phyloP scores from a whole-genome alignment of 2,329 filamentous ascomycete species.

The Cladosporium sp. region DNA sequence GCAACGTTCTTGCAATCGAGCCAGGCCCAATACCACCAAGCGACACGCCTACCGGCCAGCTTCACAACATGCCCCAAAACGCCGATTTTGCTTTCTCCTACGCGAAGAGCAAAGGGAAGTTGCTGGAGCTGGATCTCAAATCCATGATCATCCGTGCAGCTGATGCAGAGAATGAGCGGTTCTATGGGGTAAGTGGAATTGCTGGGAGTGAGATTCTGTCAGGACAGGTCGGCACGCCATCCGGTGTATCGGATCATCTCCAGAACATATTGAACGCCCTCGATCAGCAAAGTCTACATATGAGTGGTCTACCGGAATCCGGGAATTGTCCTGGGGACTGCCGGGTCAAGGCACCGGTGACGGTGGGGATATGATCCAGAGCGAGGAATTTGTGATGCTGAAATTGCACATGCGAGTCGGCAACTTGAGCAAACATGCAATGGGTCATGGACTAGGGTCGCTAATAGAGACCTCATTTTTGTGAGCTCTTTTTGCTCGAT shows the following conservation, averaged over 20 bases:
- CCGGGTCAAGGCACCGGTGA: neutral
- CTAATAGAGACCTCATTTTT: too few relatives aligned
- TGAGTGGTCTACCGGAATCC: neutral
- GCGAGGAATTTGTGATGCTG: too few relatives aligned
- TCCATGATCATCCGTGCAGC: neutral
- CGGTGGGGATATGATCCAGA: too few relatives aligned
- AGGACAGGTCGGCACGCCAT: neutral
- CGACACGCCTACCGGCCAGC: neutral
- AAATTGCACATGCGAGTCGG: too few relatives aligned
- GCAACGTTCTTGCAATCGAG: neutral
- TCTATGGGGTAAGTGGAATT: neutral
- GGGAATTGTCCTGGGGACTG: neutral
- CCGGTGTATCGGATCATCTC: neutral
- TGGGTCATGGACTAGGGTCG: too few relatives aligned
- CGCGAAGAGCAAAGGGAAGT: neutral
- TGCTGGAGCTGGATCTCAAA: neutral
- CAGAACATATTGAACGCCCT: neutral
- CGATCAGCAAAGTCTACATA: neutral
- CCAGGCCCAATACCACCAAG: neutral
- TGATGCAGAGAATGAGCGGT: neutral
- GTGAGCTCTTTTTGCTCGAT: too few relatives aligned
- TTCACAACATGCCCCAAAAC: neutral
- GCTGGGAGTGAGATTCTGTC: neutral
- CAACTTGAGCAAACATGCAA: too few relatives aligned
- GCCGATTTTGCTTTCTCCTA: neutral